These are phyloP conservation scores for Leccinum rimulosum DNA, from an alignment of 768 basidiomycete genomes.

Conservation along the genomic window DNA sequence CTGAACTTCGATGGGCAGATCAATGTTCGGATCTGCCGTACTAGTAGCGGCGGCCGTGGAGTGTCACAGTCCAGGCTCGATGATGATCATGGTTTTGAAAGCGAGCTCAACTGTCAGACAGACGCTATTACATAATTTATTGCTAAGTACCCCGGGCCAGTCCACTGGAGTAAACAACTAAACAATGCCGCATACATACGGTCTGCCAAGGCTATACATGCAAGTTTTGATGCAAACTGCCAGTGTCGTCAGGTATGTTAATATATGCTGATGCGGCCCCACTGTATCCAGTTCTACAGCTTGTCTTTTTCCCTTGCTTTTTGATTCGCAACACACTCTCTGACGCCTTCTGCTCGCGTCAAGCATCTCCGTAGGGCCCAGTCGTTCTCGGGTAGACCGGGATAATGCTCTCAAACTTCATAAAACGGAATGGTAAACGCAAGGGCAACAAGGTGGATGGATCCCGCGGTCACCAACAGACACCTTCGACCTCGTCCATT, in stretches of 20 bases:
- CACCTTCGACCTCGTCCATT: conserved; percentile 7
- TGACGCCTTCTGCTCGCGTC: background rate
- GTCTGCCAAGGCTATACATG: conserved; percentile 13
- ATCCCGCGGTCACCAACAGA: conserved; percentile 4
- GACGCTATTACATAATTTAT: background rate
- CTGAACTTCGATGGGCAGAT: background rate
- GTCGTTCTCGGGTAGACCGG: background rate
- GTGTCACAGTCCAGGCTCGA: background rate
- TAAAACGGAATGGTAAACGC: conserved; percentile 28
- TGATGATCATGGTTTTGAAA: background rate
- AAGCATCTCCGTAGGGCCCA: background rate
- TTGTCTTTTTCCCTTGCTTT: background rate
- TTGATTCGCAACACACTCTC: background rate
- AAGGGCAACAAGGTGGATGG: conserved; percentile 22
- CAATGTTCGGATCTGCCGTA: background rate
- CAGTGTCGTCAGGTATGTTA: conserved; percentile 19
- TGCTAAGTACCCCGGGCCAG: background rate
- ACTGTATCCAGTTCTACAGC: background rate
- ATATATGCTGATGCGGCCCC: conserved; percentile 11
- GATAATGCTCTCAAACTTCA: conserved; percentile 29
- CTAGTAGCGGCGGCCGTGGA: too few relatives aligned
- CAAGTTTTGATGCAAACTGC: conserved; percentile 18
- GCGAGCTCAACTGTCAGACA: background rate
- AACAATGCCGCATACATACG: too few relatives aligned
- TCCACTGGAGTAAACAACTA: too few relatives aligned